Conservation (phyloP, 495 filamentous ascomycete species). For the Xylaria telfairii region DNA sequence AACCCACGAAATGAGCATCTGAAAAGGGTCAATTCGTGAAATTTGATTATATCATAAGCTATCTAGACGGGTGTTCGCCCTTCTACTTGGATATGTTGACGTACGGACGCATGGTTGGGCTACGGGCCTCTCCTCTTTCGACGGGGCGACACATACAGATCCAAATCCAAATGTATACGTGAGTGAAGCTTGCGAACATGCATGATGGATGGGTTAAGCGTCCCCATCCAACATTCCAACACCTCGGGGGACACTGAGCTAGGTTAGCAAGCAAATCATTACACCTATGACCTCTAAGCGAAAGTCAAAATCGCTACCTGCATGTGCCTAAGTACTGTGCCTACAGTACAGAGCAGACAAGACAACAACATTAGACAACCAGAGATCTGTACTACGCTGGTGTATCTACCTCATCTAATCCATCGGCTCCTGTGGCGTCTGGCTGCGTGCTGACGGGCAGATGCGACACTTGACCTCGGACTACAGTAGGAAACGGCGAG, state of each 20-base stretch:
- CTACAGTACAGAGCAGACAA: background rate
- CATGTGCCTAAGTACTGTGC: background rate
- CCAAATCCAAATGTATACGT: background rate
- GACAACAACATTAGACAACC: background rate
- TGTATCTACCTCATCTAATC: background rate
- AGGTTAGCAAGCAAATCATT: conserved; percentile 5
- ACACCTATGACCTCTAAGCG: background rate
- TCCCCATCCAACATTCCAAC: conserved; percentile 20
- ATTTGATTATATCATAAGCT: conserved; percentile 5
- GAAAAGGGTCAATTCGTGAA: conserved; percentile 19
- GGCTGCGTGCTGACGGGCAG: conserved; percentile 5
- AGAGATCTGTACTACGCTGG: background rate
- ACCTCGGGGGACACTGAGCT: background rate
- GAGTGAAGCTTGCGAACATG: conserved; percentile 16
- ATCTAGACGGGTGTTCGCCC: background rate
- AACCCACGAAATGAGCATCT: conserved; percentile 14
- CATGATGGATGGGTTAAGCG: conserved; percentile 18
- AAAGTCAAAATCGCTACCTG: conserved; percentile 16
- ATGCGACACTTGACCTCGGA: conserved; percentile 16
- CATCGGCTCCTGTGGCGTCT: background rate
- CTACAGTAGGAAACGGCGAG: conserved; percentile 5
- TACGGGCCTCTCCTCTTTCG: conserved; percentile 4
- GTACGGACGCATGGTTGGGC: background rate
- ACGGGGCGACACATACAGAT: conserved; percentile 12
- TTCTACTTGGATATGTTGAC: background rate